phyloP scores from a whole-genome alignment of 2,329 filamentous ascomycete species.

The Trichoderma simmonsii region DNA sequence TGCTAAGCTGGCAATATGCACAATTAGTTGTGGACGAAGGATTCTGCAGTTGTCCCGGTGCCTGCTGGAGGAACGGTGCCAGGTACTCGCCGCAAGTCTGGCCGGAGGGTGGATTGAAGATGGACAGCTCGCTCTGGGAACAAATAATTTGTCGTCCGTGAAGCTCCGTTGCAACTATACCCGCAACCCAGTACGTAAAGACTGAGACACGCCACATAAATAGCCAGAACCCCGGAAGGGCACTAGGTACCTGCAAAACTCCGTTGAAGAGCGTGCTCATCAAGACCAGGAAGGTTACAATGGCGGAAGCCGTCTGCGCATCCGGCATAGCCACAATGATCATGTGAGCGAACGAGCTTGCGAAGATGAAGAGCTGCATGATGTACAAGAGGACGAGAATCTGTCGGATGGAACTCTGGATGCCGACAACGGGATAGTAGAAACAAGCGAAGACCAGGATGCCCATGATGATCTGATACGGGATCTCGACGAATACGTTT shows the following conservation, averaged over 20 bases:
- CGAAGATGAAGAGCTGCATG: constrained; percentile 67
- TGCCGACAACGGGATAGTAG: constrained; percentile 62
- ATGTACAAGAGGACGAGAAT: constrained; percentile 63
- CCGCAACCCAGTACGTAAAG: constrained; percentile 66
- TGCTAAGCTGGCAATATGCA: constrained; percentile 62
- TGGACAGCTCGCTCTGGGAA: constrained; percentile 53
- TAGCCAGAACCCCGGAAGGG: constrained; percentile 69
- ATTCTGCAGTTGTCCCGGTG: constrained; percentile 61
- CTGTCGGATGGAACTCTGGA: constrained; percentile 53
- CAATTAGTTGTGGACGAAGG: constrained; percentile 54
- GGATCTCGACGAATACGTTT: constrained; percentile 70
- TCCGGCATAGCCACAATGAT: constrained; percentile 67
- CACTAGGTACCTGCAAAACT: constrained; percentile 57
- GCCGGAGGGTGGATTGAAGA: constrained; percentile 61
- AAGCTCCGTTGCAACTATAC: constrained; percentile 65
- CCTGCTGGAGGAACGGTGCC: constrained; percentile 47
- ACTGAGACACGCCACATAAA: constrained; percentile 67
- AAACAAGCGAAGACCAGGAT: constrained; percentile 62
- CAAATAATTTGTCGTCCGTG: constrained; percentile 53
- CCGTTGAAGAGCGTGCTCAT: constrained; percentile 61
- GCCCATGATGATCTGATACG: constrained; percentile 64
- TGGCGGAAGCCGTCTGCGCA: constrained; percentile 62
- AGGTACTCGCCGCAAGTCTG: constrained; percentile 65
- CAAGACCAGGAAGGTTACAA: constrained; percentile 59
- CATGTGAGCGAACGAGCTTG: constrained; percentile 70